A percentile compares a stretch with the other conserved stretches of the same genome.
phyloP scores from a whole-genome alignment of 1,284 basidiomycete genomes.

The Phylloporus sp. region DNA sequence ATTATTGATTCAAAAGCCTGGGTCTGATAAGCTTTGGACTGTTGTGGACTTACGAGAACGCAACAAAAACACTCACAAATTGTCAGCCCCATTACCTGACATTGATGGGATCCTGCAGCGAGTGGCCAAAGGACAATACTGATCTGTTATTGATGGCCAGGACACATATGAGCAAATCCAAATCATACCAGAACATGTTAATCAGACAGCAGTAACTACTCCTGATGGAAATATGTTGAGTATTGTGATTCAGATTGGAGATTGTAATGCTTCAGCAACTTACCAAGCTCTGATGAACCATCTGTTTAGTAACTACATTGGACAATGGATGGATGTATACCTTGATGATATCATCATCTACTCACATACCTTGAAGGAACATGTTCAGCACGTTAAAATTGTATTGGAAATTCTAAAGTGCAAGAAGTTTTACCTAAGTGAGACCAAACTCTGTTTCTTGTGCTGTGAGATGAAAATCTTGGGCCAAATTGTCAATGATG shows the following conservation, averaged over 20 bases:
- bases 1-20: constrained; percentile 37
- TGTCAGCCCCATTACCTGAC: constrained; percentile 39
- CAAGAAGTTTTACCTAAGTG: background rate
- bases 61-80: constrained; percentile 42
- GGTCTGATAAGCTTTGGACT: constrained; percentile 21
- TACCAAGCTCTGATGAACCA: constrained; percentile 38
- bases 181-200: constrained; percentile 38
- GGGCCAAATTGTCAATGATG: background rate
- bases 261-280: constrained; percentile 34
- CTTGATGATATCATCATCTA: background rate
- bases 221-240: constrained; percentile 43
- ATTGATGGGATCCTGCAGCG: constrained; percentile 33
- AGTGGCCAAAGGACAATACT: constrained; percentile 23
- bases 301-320: constrained; percentile 31
- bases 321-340: constrained; percentile 21
- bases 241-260: constrained; percentile 36
- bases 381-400: background rate
- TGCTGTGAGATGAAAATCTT: background rate
- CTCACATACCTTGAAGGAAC: background rate
- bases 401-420: background rate
- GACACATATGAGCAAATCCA: constrained; percentile 44
- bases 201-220: constrained; percentile 23
- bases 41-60: constrained; percentile 25
- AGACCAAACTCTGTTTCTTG: background rate
- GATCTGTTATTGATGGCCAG: constrained; percentile 35